Base-by-base conservation (phyloP, 306 rosid genomes). In the Inga oerstediana region DNA sequence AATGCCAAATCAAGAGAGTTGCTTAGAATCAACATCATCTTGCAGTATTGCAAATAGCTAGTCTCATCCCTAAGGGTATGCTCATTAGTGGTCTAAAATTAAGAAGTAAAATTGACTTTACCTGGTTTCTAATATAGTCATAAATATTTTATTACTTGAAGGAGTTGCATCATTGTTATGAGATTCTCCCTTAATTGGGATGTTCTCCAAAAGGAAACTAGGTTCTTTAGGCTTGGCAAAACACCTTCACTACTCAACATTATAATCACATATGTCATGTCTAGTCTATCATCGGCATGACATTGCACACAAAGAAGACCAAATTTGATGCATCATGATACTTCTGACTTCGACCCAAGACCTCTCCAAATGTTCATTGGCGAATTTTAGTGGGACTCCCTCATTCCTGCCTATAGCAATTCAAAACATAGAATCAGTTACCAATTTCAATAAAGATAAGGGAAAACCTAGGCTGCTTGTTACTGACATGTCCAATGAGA, bases 281-380 rank as follows among this genome's bases (percentile, higher is more conserved):
- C 67, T 41, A 89, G 91, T 59, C 94, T 66, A 11, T 88, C 90
- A 19, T 87, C 62, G 0, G 88, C 87, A 49, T 68, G 82, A 11
- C 78, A 88, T 56, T 89, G 92, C 43, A 89, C 27, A 77, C 92
- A 89, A 39, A 89, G 78, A 75, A 89, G 85, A 61, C 91, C 88
- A 0, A 88, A 73, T 17, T 90, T 88, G 37, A 87, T 79, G 80
- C 88, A 81, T n/a, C 90, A 22, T 7, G 82, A 5, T 35, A 72
- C 86, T 66, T 88, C 75, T 12, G 45, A 10, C 30, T 27, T 14
- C 20, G 48, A 43, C 20, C 4, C 9, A 70, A 2, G 81, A 46
- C 4, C 76, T 69, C 3, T 71, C 67, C 22, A 87, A 75, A 17
- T 46, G 8, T 15, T 44, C 74, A 74, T 83, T 87, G 2, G 85